Conservation (phyloP, 2,329 filamentous ascomycete genomes). For the Chaetomiaceae sp. region DNA sequence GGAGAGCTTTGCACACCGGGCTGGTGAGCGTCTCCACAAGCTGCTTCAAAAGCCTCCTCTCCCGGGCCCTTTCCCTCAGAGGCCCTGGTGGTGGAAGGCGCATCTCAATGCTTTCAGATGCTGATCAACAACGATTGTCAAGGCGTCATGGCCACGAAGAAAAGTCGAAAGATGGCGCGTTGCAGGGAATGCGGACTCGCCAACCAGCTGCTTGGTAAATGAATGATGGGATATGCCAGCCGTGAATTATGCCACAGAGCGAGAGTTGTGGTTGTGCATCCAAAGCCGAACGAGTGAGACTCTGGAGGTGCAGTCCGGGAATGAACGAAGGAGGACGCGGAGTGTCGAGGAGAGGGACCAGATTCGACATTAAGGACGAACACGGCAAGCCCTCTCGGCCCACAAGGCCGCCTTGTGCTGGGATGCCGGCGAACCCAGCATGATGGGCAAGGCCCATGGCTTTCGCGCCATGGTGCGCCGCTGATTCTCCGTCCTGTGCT, state of each 20-base stretch:
- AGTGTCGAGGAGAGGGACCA: not conserved
- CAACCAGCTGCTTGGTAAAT: no score
- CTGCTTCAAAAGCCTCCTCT: slow-evolving; percentile 7
- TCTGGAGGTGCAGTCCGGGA: not conserved
- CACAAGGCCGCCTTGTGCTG: not conserved
- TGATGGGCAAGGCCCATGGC: not conserved
- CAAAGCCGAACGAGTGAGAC: slow-evolving; percentile 21
- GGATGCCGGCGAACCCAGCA: not conserved
- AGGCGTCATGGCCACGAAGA: not conserved
- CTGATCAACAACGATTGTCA: not conserved
- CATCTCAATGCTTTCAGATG: slow-evolving; percentile 6
- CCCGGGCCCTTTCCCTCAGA: not conserved
- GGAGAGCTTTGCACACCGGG: slow-evolving; percentile 4
- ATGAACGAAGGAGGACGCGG: not conserved
- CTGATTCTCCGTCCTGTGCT: not conserved
- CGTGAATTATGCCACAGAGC: no score
- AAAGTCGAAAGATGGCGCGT: not conserved
- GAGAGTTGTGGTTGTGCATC: not conserved
- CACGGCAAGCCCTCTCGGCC: no score
- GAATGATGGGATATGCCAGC: no score
- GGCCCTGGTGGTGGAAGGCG: slow-evolving; percentile 5
- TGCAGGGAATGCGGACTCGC: no score
- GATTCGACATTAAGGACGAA: not conserved
- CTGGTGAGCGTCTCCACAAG: slow-evolving; percentile 1
- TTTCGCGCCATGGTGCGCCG: not conserved